Conservation (phyloP, 2,329 filamentous ascomycete genomes). For the Kalaharituber pfeilii region DNA sequence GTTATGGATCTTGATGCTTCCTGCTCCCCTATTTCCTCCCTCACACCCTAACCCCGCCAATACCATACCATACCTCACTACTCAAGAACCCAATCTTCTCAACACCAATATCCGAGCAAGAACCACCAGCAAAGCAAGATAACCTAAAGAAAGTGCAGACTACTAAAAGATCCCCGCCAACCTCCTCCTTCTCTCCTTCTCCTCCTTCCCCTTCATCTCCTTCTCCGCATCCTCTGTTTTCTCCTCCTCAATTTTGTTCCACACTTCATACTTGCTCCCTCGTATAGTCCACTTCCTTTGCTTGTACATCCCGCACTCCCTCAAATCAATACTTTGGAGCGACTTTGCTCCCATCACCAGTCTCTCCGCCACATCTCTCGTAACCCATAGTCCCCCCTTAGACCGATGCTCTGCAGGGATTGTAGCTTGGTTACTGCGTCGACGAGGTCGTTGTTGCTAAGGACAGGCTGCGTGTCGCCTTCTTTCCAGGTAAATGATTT, state of each 20-base stretch:
- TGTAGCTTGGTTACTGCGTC: slow-evolving; percentile 18
- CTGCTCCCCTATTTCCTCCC: too few species aligned
- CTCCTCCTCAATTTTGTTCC: slow-evolving; percentile 6
- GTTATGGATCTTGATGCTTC: too few species aligned
- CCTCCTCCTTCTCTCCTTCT: neutral
- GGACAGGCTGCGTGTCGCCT: slow-evolving; percentile 17
- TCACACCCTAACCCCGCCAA: too few species aligned
- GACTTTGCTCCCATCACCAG: slow-evolving; percentile 14
- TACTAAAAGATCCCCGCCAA: neutral
- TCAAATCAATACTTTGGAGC: slow-evolving; percentile 18
- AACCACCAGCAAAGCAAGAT: too few species aligned
- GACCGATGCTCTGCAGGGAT: slow-evolving; percentile 15
- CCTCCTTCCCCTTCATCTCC: slow-evolving; percentile 1
- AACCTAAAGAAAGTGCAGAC: too few species aligned
- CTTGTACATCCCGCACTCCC: slow-evolving; percentile 21
- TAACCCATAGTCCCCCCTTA: slow-evolving; percentile 19
- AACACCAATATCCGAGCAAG: too few species aligned
- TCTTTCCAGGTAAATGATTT: slow-evolving; percentile 22
- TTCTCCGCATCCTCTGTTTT: slow-evolving; percentile 6
- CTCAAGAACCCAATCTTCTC: too few species aligned
- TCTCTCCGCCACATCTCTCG: slow-evolving; percentile 15
- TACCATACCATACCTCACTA: too few species aligned
- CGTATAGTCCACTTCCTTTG: slow-evolving; percentile 13
- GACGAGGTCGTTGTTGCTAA: slow-evolving; percentile 16
- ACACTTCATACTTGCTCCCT: slow-evolving; percentile 9